These are phyloP conservation scores for Hortiboletus flavorubellus DNA, from an alignment of 768 basidiomycete species.

Conservation along the genomic window DNA sequence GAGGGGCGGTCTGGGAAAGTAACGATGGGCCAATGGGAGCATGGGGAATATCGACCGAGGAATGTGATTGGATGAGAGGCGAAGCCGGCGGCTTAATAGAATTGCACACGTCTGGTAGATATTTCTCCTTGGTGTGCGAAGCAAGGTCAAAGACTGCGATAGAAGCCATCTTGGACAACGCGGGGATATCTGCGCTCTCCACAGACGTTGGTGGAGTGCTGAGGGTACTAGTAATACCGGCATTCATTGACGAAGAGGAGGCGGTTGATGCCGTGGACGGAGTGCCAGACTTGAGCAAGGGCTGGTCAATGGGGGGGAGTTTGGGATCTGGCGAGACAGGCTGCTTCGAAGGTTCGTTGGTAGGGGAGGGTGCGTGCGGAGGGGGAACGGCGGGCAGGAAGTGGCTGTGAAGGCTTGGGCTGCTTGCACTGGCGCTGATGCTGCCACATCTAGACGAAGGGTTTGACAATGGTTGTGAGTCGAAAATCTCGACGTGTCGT, in stretches of 20 bases:
- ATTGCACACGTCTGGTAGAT: neutral
- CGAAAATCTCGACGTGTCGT: slow-evolving; percentile 76
- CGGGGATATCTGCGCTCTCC: slow-evolving; percentile 36
- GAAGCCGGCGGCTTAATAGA: slow-evolving; percentile 13
- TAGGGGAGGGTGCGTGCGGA: slow-evolving; percentile 5
- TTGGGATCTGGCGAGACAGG: slow-evolving; percentile 3
- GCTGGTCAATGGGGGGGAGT: slow-evolving; percentile 2
- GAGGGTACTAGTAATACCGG: slow-evolving; percentile 31
- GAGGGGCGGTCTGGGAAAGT: slow-evolving; percentile 63
- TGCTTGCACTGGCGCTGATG: slow-evolving; percentile 29
- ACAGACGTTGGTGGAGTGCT: slow-evolving; percentile 59
- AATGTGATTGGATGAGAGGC: slow-evolving; percentile 26
- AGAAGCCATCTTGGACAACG: slow-evolving; percentile 33
- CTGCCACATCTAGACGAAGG: slow-evolving; percentile 36
- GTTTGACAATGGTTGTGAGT: slow-evolving; percentile 75
- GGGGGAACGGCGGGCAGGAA: slow-evolving; percentile 10
- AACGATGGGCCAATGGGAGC: slow-evolving; percentile 46
- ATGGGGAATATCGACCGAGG: slow-evolving; percentile 16
- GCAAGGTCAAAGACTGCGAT: slow-evolving; percentile 16
- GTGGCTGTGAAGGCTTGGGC: slow-evolving; percentile 16
- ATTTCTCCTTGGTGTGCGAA: neutral
- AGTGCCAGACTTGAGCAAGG: slow-evolving; percentile 35
- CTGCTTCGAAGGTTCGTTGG: slow-evolving; percentile 26
- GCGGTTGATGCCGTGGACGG: slow-evolving; percentile 32
- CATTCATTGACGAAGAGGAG: slow-evolving; percentile 46